Evolutionary conservation across 2,329 filamentous ascomycete species (phyloP), one percentile per base, ranked within the genome.

Genomic region (Fusarium hainanense): DNA sequence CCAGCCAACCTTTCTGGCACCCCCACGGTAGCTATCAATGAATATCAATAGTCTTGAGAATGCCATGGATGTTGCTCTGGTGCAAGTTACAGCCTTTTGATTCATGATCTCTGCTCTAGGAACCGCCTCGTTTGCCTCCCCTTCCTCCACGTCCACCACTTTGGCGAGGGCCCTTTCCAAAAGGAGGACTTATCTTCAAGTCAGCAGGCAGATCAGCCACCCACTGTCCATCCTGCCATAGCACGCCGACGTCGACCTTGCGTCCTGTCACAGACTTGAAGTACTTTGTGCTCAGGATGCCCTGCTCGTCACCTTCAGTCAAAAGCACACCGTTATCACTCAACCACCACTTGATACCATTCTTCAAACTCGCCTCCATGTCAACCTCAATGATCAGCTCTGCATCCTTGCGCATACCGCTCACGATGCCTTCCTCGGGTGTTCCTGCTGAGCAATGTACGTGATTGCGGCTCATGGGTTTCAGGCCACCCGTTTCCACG

Each of bases 401-500:
- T 8, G 92, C 92, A 77, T 89, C 93, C 70, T 75, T 84, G 23
- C 95, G 85, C 92, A 97, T 97, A 1, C 94, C 94, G 41, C 90
- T 93, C 25, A 95, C 87, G 4, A 94, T 92, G 4, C 76, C 79
- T 14, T 80, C 80, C 51, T 81, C 83, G 0, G 92, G 89, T 14
- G 94, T 82, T 0, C 93, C 93, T 8, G 89, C 88, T 4, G 93
- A 92, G 77, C 96, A 97, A 81, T 99, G 96, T 28, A 98, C 91
- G 76, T 98, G 95, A 68, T 92, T 97, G 56, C 96, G 82, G 0
- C 84, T 85, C 96, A 98, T 98, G 62, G 86, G 87, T 72, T 88
- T 89, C 62, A 99, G 81, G 0, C 95, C 94, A 7, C 94, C 94
- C 0, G 87, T 85, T n/a, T 85, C 84, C 13, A 94, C 79, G 65